Percentiles rank a stretch among this genome's conserved stretches.
Conservation (phyloP, 495 filamentous ascomycete species). For the Amphirosellinia nigrospora region DNA sequence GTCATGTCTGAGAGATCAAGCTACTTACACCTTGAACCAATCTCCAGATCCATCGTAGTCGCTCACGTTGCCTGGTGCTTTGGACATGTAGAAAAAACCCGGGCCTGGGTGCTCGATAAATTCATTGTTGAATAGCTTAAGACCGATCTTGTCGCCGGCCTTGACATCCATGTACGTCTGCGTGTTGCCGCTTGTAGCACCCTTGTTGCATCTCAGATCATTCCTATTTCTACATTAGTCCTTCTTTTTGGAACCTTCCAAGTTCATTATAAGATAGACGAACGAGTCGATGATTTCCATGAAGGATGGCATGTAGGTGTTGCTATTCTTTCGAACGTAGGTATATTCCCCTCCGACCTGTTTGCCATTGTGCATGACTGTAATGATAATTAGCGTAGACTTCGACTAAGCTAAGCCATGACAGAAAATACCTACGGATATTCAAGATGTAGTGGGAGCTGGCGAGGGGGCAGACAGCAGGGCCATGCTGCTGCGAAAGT, state of each 20-base stretch:
- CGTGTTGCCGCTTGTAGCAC: slow-evolving; percentile 40
- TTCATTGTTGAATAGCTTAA: slow-evolving; percentile 54
- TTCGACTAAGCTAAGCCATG: neutral
- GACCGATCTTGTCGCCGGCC: slow-evolving; percentile 54
- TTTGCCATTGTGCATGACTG: slow-evolving; percentile 47
- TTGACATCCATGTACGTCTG: slow-evolving; percentile 43
- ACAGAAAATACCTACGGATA: slow-evolving; percentile 31
- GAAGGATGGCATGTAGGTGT: slow-evolving; percentile 50
- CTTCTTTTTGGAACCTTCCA: neutral
- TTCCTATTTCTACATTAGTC: slow-evolving; percentile 28
- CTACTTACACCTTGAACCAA: slow-evolving; percentile 60
- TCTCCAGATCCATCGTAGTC: slow-evolving; percentile 56
- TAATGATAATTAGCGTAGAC: neutral
- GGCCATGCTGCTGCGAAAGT: slow-evolving; percentile 34
- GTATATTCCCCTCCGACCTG: slow-evolving; percentile 47
- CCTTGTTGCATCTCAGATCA: slow-evolving; percentile 58
- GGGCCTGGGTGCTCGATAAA: slow-evolving; percentile 56
- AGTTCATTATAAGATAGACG: slow-evolving; percentile 6
- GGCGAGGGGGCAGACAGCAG: slow-evolving; percentile 35
- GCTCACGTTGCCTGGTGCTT: slow-evolving; percentile 48
- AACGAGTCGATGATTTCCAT: slow-evolving; percentile 44
- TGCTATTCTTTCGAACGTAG: slow-evolving; percentile 46
- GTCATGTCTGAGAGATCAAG: neutral
- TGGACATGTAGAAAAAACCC: slow-evolving; percentile 55
- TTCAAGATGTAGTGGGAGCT: slow-evolving; percentile 51